phyloP scores from a whole-genome alignment of 768 basidiomycete species.

The Mycena galopus region DNA sequence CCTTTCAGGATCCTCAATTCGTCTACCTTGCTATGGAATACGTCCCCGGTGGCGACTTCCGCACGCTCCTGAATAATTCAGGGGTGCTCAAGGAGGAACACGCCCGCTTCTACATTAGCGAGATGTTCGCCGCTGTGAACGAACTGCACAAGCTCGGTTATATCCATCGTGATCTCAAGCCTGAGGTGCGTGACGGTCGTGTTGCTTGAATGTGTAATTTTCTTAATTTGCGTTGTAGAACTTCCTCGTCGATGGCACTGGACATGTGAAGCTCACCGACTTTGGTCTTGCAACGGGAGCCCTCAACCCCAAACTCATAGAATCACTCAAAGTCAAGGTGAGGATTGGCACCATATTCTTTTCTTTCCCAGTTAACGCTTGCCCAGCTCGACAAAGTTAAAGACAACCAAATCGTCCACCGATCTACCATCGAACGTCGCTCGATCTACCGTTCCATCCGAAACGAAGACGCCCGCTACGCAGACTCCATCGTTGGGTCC shows the following conservation, averaged over 20 bases:
- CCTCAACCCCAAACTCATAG: slow-evolving; percentile 93
- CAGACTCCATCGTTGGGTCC: slow-evolving; percentile 97
- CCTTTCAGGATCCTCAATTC: slow-evolving; percentile 93
- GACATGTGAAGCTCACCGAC: slow-evolving; percentile 98
- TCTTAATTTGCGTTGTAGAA: slow-evolving; percentile 66
- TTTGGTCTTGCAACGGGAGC: slow-evolving; percentile 98
- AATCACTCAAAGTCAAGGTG: slow-evolving; percentile 94
- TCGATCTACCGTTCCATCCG: slow-evolving; percentile 95
- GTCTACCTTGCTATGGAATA: slow-evolving; percentile 89
- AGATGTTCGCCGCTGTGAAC: slow-evolving; percentile 96
- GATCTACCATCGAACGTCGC: slow-evolving; percentile 94
- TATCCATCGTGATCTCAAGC: slow-evolving; percentile 97
- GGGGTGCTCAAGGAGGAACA: slow-evolving; percentile 98
- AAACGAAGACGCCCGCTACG: slow-evolving; percentile 91
- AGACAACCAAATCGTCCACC: slow-evolving; percentile 89
- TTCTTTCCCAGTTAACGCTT: background rate
- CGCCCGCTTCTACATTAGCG: slow-evolving; percentile 95
- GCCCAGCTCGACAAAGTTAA: slow-evolving; percentile 94
- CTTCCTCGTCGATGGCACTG: slow-evolving; percentile 94
- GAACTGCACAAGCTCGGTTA: slow-evolving; percentile 98
- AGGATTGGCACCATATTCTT: slow-evolving; percentile 23
- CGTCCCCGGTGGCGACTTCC: slow-evolving; percentile 95
- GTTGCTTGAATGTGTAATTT: background rate
- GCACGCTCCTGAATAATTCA: slow-evolving; percentile 96
- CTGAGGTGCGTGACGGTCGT: slow-evolving; percentile 78